phyloP scores from a whole-genome alignment of 148 eudicot species.

The Persicaria maculosa region DNA sequence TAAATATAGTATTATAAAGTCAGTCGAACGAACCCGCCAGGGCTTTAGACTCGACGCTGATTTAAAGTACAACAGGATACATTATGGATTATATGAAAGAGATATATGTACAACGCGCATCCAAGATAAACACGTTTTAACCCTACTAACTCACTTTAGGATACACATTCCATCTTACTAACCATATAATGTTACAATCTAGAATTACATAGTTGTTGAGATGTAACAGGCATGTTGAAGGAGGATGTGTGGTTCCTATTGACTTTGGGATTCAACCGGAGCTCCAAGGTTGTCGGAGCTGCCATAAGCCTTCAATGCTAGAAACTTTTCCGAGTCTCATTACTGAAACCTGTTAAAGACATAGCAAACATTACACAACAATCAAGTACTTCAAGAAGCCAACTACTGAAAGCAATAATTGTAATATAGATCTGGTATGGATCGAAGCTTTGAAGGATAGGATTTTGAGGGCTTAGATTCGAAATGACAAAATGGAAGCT shows the following conservation, averaged over 20 bases:
- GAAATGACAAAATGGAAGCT: neutral
- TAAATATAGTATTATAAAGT: neutral
- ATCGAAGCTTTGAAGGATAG: neutral
- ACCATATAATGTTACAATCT: constrained; percentile 7
- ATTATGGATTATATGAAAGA: constrained; percentile 8
- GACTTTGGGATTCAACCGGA: neutral
- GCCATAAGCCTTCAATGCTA: neutral
- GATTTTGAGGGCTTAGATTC: neutral
- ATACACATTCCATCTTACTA: constrained; percentile 11
- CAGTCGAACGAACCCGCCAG: neutral
- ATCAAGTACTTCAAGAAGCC: neutral
- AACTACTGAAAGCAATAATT: neutral
- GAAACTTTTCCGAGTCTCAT: neutral
- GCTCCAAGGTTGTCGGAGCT: neutral
- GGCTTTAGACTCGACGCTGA: neutral
- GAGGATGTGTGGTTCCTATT: neutral
- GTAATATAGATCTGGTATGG: neutral
- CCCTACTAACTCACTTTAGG: constrained; percentile 4
- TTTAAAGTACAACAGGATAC: constrained; percentile 9
- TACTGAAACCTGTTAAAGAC: neutral
- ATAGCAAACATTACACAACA: neutral
- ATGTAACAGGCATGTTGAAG: neutral
- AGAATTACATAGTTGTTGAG: constrained; percentile 3
- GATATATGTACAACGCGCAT: constrained; percentile 10
- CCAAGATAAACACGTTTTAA: constrained; percentile 8